phyloP scores from a whole-genome alignment of 495 filamentous ascomycete genomes.

The Jackrogersella minutella region DNA sequence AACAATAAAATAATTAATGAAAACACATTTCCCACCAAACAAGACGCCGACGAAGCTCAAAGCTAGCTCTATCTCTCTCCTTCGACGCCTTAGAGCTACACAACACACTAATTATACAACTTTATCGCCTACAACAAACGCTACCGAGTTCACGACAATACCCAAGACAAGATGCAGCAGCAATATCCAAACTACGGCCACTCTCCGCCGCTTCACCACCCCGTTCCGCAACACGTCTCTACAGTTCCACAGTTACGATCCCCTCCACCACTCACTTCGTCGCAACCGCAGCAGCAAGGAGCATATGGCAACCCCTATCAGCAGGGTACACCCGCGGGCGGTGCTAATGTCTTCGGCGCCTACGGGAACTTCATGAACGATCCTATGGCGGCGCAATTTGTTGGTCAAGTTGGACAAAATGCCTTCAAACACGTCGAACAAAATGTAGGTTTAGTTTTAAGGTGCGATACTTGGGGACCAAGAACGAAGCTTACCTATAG shows the following conservation, averaged over 20 bases:
- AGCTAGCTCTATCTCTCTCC: no score
- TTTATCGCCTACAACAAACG: not conserved
- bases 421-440: slow-evolving; percentile 90
- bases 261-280: slow-evolving; percentile 78
- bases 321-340: slow-evolving; percentile 57
- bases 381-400: slow-evolving; percentile 90
- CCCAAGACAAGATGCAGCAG: slow-evolving; percentile 74
- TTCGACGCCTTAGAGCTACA: not conserved
- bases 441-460: slow-evolving; percentile 66
- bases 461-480: not conserved
- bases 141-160: not conserved
- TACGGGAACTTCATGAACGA: slow-evolving; percentile 94
- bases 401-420: slow-evolving; percentile 90
- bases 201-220: slow-evolving; percentile 96
- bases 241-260: slow-evolving; percentile 99
- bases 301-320: slow-evolving; percentile 82
- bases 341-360: slow-evolving; percentile 67
- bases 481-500: slow-evolving; percentile 3
- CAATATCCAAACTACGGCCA: slow-evolving; percentile 79
- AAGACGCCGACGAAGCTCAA: slow-evolving; percentile 7
- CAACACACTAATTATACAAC: not conserved
- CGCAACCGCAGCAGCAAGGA: slow-evolving; percentile 74
- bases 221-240: slow-evolving; percentile 97
- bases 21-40: slow-evolving; percentile 53
- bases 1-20: no score